Conservation (phyloP, 2,329 filamentous ascomycete species). For the Trichoderma sp. region DNA sequence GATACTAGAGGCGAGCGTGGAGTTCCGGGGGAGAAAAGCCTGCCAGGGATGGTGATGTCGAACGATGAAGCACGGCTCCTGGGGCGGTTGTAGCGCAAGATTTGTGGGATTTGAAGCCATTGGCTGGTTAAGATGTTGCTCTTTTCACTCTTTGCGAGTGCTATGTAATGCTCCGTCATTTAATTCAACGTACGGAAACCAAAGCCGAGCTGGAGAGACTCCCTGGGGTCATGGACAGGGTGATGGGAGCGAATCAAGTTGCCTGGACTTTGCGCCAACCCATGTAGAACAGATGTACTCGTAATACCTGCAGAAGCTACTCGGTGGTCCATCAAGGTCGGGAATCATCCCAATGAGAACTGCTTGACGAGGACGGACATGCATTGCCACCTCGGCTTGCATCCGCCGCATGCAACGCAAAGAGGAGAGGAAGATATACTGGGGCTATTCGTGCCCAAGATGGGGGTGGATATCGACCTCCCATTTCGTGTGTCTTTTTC, state of each 20-base stretch:
- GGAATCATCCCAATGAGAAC: neutral
- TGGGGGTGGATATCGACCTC: neutral
- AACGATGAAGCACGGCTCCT: neutral
- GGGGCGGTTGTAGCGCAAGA: neutral
- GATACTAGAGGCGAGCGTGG: neutral
- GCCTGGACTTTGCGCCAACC: neutral
- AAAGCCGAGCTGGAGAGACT: neutral
- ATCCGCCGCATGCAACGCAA: neutral
- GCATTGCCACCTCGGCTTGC: constrained; percentile 15
- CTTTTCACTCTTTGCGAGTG: neutral
- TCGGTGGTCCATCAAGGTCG: neutral
- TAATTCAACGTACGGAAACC: neutral
- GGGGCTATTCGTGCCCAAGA: neutral
- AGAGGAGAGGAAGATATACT: neutral
- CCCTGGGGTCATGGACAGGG: neutral
- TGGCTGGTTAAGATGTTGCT: neutral
- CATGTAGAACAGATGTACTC: neutral
- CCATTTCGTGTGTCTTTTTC: neutral
- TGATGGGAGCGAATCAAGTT: neutral
- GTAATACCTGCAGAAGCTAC: neutral
- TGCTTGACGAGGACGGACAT: neutral
- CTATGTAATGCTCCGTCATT: neutral
- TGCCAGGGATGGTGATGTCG: neutral
- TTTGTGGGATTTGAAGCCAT: neutral
- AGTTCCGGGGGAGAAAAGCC: neutral